Evolutionary conservation across 1,284 basidiomycete genomes (phyloP).

Genomic region (Macrocystidia cucumis): DNA sequence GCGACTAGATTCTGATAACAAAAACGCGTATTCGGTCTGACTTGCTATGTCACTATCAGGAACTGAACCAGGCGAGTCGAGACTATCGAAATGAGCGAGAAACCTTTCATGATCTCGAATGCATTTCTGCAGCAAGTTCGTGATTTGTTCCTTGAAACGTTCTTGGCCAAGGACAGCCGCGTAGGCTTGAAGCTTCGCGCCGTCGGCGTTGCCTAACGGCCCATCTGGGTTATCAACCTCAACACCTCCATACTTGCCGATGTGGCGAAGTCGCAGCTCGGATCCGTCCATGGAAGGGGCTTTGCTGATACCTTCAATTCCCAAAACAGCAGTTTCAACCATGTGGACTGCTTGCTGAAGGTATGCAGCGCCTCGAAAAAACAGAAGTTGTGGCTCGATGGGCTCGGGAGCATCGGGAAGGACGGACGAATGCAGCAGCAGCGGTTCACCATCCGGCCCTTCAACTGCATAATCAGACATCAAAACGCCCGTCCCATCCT

Average conservation of each 20-base stretch:
- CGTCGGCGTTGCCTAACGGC: conserved; percentile 52
- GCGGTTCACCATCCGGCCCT: conserved; percentile 41
- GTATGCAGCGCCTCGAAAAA: conserved; percentile 72
- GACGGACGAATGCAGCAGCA: conserved; percentile 55
- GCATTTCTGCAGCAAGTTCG: conserved; percentile 53
- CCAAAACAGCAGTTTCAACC: conserved; percentile 62
- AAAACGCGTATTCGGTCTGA: conserved; percentile 57
- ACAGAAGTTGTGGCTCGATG: conserved; percentile 74
- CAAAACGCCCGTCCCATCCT: conserved; percentile 48
- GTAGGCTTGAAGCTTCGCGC: conserved; percentile 58
- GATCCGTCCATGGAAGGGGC: conserved; percentile 49
- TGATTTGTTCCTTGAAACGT: conserved; percentile 50
- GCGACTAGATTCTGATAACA: conserved; percentile 56
- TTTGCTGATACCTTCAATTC: conserved; percentile 60
- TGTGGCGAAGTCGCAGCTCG: conserved; percentile 65
- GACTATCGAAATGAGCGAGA: conserved; percentile 68
- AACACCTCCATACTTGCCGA: conserved; percentile 69
- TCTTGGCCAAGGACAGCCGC: conserved; percentile 42
- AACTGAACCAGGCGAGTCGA: conserved; percentile 33
- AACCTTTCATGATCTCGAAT: conserved; percentile 78
- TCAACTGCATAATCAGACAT: conserved; percentile 31
- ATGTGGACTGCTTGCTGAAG: conserved; percentile 67
- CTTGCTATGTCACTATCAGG: conserved; percentile 40
- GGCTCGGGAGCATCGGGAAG: conserved; percentile 71
- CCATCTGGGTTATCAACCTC: conserved; percentile 72